Conservation (phyloP, 345 rosid genomes). For the Eucalyptus camaldulensis region DNA sequence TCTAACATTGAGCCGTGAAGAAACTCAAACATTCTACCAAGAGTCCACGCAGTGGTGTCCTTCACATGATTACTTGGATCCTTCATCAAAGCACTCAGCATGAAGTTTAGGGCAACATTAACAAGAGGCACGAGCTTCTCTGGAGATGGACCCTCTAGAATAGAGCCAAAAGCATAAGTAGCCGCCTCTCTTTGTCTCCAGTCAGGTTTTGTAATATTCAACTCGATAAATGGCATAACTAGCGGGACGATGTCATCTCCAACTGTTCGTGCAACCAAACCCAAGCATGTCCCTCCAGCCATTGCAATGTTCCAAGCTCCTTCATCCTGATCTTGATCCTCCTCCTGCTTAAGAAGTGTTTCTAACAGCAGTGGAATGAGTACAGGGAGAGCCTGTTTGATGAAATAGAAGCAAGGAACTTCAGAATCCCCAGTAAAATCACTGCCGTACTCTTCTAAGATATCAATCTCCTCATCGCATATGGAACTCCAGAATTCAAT, state of each 20-base stretch:
- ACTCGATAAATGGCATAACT: constrained; percentile 37
- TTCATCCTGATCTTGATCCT: constrained; percentile 41
- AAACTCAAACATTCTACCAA: constrained; percentile 37
- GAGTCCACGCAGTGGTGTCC: constrained; percentile 43
- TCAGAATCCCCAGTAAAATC: constrained; percentile 31
- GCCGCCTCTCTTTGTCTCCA: constrained; percentile 43
- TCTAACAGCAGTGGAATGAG: constrained; percentile 33
- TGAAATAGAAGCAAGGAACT: constrained; percentile 28
- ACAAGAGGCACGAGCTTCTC: constrained; percentile 29
- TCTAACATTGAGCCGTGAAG: constrained; percentile 31
- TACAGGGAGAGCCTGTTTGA: constrained; percentile 35
- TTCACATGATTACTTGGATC: constrained; percentile 35
- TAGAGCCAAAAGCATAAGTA: constrained; percentile 39
- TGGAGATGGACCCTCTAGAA: constrained; percentile 36
- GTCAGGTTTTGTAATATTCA: constrained; percentile 30
- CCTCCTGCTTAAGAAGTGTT: constrained; percentile 33
- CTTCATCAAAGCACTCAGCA: constrained; percentile 31
- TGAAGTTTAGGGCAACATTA: constrained; percentile 29
- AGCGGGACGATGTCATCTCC: constrained; percentile 32
- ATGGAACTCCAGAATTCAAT: constrained; percentile 39
- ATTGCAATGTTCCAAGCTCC: constrained; percentile 40
- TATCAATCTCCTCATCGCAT: constrained; percentile 39
- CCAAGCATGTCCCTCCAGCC: constrained; percentile 41
- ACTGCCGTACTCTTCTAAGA: constrained; percentile 29
- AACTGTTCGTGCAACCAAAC: constrained; percentile 34